Evolutionary conservation across 2,329 filamentous ascomycete genomes (phyloP), one percentile per base, ranked within the genome.

Genomic region (Diplodia mutila): DNA sequence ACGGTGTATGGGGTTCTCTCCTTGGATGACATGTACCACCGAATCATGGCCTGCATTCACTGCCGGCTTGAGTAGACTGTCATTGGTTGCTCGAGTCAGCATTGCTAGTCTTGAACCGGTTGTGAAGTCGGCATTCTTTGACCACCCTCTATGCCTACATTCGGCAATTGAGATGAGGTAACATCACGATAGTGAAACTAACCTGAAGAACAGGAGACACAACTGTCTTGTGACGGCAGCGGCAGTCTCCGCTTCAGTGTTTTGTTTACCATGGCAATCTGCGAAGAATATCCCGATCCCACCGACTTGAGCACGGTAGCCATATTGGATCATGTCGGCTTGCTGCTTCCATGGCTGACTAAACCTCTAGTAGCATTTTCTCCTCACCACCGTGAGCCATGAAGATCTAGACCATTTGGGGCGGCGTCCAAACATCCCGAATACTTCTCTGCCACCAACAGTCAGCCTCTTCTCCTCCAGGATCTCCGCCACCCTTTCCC

Each of bases 41-140:
- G 18, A 49, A 51, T 25, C 59, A 51, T 23, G 25, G 14, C 18
- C 32, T 46, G 42, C 42, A 46, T 7, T 46, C 42, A 21, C 6
- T 42, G 39, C 39, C 39, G 39, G 2, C 39, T n/a, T 4, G 18
- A 7, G 8, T 14, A 18, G 18, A 42, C 8, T 7, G 18, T 46
- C 42, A 46, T 46, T 46, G 42, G n/a, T 46, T 46, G 18, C 42
- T 21, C 46, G 59, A 63, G 42, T 51, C 59, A 51, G 59, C 11
- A 4, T 8, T 3, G n/a, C 7, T n/a, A 3, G 21, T 37, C 6
- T 11, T 14, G 12, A 51, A 18, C 9, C n/a, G 2, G 32, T 46
- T 3, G 42, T 46, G 42, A 21, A 18, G 7, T 11, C 6, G 8
- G 9, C 8, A n/a, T n/a, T n/a, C 42, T 11, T 46, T 6, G 7